A percentile compares a stretch with the other conserved stretches of the same genome.
phyloP scores from a whole-genome alignment of 2,329 filamentous ascomycete species.

The Chaetomium strumarium region DNA sequence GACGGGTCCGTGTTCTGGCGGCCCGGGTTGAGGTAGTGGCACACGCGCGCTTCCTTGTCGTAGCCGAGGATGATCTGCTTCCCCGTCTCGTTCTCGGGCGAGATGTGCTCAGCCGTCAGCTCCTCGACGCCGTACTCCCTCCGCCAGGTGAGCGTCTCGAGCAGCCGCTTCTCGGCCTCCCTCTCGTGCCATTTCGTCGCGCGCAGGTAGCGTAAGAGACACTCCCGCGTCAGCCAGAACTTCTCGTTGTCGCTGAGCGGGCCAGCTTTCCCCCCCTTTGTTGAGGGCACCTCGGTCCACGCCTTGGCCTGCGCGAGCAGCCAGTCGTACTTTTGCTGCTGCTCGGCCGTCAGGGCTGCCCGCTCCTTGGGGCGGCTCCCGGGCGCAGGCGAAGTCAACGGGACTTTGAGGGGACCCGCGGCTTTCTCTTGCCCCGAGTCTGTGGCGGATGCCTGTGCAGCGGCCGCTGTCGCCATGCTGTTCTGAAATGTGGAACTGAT shows the following conservation, averaged over 20 bases:
- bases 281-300: slow-evolving; percentile 64
- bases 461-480: slow-evolving; percentile 12
- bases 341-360: slow-evolving; percentile 63
- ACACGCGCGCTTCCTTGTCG: slow-evolving; percentile 79
- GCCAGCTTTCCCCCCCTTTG: slow-evolving; percentile 51
- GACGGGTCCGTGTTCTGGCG: slow-evolving; percentile 87
- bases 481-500: too few species aligned
- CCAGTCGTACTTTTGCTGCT: slow-evolving; percentile 73
- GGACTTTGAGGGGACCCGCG: slow-evolving; percentile 30
- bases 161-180: slow-evolving; percentile 72
- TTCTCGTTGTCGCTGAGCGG: slow-evolving; percentile 74
- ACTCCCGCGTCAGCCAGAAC: slow-evolving; percentile 88
- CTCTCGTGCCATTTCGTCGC: slow-evolving; percentile 84
- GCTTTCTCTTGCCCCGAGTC: slow-evolving; percentile 21
- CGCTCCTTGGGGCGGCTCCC: slow-evolving; percentile 51
- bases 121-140: slow-evolving; percentile 80
- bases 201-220: slow-evolving; percentile 84
- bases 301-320: slow-evolving; percentile 64
- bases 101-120: slow-evolving; percentile 80
- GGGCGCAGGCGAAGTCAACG: slow-evolving; percentile 52
- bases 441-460: slow-evolving; percentile 10
- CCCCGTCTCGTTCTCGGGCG: slow-evolving; percentile 89
- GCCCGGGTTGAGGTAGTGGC: slow-evolving; percentile 82
- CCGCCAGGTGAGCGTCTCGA: slow-evolving; percentile 78
- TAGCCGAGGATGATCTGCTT: slow-evolving; percentile 89